These are phyloP conservation scores for Micractinium sp. DNA, from an alignment of 139 green algal genomes.

Conservation along the genomic window DNA sequence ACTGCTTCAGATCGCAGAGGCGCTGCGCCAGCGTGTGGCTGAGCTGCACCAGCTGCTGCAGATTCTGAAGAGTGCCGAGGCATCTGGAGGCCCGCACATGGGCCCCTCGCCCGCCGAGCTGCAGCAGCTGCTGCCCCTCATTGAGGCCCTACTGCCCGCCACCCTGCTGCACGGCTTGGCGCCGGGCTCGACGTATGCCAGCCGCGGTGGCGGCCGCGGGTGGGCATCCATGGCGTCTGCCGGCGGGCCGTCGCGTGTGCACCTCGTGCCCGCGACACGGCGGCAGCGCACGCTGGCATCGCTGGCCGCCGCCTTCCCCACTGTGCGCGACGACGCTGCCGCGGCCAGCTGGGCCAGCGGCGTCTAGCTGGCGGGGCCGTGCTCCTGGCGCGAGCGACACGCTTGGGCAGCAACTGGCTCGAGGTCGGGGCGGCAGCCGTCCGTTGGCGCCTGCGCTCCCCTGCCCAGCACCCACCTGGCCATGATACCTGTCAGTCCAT, in stretches of 20 bases:
- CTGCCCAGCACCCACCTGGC: too few relatives aligned
- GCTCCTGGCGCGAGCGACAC: too few relatives aligned
- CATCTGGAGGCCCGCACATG: not conserved
- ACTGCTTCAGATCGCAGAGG: not conserved
- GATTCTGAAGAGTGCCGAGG: not conserved
- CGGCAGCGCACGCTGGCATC: constrained; percentile 6
- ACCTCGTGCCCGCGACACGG: not conserved
- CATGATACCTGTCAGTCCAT: too few relatives aligned
- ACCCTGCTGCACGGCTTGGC: not conserved
- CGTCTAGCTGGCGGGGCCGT: too few relatives aligned
- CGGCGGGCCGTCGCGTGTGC: not conserved
- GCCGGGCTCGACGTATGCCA: not conserved
- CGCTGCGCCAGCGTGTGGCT: not conserved
- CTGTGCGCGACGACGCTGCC: not conserved
- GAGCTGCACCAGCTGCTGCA: not conserved
- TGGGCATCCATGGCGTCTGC: not conserved
- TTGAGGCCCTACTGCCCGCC: not conserved
- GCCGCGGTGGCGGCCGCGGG: not conserved
- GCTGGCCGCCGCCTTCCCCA: not conserved
- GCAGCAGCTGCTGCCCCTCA: not conserved
- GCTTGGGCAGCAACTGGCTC: too few relatives aligned
- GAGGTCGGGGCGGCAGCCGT: too few relatives aligned
- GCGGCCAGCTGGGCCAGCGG: not conserved
- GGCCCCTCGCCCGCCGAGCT: not conserved
- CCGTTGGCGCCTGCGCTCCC: too few relatives aligned